Percentiles rank a stretch among this genome's conserved stretches.
Evolutionary conservation across 1,139 yeast species (phyloP).

Genomic region (Candida mesenterica): DNA sequence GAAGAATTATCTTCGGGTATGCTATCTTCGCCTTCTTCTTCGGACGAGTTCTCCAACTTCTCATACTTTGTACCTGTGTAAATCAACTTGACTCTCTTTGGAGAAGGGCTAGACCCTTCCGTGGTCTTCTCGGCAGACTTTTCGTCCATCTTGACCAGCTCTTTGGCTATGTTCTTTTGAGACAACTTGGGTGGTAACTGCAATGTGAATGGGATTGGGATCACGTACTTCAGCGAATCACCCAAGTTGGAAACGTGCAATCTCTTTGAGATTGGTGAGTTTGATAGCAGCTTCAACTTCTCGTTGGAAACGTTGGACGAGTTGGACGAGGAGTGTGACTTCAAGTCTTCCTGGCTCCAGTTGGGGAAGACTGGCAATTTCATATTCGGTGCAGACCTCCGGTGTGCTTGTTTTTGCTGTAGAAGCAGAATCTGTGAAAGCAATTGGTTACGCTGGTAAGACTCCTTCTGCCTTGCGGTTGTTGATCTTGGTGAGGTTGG

Average conservation of each 20-base stretch:
- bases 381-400: constrained; percentile 22
- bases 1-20: constrained; percentile 6
- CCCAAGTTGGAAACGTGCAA: constrained; percentile 34
- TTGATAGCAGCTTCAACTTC: constrained; percentile 32
- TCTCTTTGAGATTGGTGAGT: constrained; percentile 37
- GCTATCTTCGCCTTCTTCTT: constrained; percentile 24
- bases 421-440: constrained; percentile 27
- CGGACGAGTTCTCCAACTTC: constrained; percentile 31
- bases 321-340: constrained; percentile 18
- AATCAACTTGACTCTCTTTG: constrained; percentile 27
- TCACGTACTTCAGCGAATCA: constrained; percentile 31
- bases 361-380: constrained; percentile 24
- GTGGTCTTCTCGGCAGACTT: background rate
- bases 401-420: constrained; percentile 24
- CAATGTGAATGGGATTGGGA: constrained; percentile 46
- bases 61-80: constrained; percentile 41
- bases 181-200: constrained; percentile 45
- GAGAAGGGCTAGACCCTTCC: constrained; percentile 12
- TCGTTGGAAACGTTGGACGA: constrained; percentile 20
- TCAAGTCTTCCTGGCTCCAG: constrained; percentile 21
- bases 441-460: constrained; percentile 1
- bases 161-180: constrained; percentile 20
- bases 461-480: no score
- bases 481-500: background rate
- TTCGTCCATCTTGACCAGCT: constrained; percentile 3